phyloP scores from a whole-genome alignment of 1,284 basidiomycete species.

The Pseudozyma tsukubaensis region DNA sequence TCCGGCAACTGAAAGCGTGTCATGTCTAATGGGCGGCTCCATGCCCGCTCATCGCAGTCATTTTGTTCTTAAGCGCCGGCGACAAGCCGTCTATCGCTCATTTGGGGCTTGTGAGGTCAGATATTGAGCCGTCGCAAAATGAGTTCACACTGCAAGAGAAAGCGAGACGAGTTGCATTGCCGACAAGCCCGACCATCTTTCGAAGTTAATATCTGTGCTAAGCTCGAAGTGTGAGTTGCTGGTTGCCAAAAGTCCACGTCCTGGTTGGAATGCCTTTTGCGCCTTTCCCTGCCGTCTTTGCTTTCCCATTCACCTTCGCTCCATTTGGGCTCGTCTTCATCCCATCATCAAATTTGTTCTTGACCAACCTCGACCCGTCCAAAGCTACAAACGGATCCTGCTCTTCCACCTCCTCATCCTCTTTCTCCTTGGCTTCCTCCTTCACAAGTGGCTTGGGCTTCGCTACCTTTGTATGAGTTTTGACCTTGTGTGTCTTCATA shows the following conservation, averaged over 20 bases:
- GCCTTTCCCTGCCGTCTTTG: not conserved
- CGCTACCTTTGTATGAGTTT: constrained; percentile 24
- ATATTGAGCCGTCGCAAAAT: too few species aligned
- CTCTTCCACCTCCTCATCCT: constrained; percentile 13
- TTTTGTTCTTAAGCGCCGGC: not conserved
- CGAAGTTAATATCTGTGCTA: too few species aligned
- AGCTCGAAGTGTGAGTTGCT: constrained; percentile 5
- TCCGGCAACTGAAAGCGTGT: not conserved
- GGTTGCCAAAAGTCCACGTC: constrained; percentile 14
- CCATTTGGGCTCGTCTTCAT: not conserved
- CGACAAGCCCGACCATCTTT: not conserved
- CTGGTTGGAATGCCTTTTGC: constrained; percentile 14
- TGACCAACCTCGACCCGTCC: constrained; percentile 30
- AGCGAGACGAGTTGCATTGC: not conserved
- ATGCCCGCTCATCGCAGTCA: not conserved
- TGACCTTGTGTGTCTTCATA: constrained; percentile 52
- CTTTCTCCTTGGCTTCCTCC: not conserved
- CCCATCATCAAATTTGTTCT: constrained; percentile 32
- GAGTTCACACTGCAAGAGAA: not conserved
- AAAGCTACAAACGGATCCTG: constrained; percentile 36
- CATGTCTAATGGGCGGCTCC: not conserved
- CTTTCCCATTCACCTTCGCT: not conserved
- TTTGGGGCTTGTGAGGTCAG: too few species aligned
- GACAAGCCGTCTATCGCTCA: too few species aligned
- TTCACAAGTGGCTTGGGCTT: constrained; percentile 11